These are phyloP conservation scores for Acer yangbiense DNA, from an alignment of 345 rosid genomes.

Conservation along the genomic window DNA sequence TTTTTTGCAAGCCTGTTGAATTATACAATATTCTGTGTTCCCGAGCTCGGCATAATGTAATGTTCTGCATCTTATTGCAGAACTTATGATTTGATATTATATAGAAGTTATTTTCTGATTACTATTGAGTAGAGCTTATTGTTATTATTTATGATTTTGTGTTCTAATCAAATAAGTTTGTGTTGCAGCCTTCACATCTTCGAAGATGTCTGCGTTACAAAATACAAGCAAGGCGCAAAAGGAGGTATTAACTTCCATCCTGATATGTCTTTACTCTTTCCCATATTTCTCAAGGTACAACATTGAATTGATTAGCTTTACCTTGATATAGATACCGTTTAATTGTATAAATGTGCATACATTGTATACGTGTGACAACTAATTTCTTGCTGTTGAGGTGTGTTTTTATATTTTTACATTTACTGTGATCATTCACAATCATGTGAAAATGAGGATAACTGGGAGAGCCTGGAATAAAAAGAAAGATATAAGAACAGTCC, in stretches of 20 bases:
- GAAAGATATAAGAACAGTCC: neutral
- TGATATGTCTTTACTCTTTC: constrained; percentile 2
- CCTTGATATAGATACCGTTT: neutral
- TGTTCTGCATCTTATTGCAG: constrained; percentile 10
- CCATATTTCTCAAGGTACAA: neutral
- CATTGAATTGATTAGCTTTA: neutral
- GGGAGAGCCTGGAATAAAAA: neutral
- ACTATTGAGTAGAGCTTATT: neutral
- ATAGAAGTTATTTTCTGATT: neutral
- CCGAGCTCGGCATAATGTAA: constrained; percentile 68
- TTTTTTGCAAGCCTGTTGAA: constrained; percentile 78
- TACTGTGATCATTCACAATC: neutral
- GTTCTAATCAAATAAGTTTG: constrained; percentile 17
- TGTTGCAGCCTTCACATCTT: constrained; percentile 72
- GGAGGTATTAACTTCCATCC: constrained; percentile 46
- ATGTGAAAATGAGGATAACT: neutral
- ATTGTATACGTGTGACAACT: neutral
- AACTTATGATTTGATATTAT: neutral
- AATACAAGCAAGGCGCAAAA: constrained; percentile 51
- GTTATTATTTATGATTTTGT: neutral
- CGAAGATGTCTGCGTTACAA: constrained; percentile 71
- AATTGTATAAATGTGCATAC: neutral
- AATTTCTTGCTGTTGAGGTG: constrained; percentile 10
- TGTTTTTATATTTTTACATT: neutral
- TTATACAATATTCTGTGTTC: constrained; percentile 67